Evolutionary conservation across 495 filamentous ascomycete species (phyloP).

Genomic region (Penicillium silybi): DNA sequence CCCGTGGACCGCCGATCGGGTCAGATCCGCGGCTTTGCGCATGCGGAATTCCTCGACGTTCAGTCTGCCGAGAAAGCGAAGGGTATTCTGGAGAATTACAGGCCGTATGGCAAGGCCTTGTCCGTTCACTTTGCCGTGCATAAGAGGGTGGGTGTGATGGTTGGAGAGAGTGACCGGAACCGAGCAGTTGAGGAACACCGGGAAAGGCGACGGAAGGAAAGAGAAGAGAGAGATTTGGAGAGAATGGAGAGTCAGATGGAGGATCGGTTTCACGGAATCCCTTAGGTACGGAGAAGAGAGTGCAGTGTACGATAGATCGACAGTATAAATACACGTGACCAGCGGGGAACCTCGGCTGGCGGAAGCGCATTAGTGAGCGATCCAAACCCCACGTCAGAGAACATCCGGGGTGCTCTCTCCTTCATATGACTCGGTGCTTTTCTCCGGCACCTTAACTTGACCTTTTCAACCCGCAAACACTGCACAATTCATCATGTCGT

Average conservation of each 20-base stretch:
- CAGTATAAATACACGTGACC: conserved; percentile 28
- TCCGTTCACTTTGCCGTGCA: conserved; percentile 56
- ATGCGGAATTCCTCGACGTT: conserved; percentile 76
- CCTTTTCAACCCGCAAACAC: background rate
- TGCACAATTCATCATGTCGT: conserved; percentile 63
- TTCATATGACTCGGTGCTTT: background rate
- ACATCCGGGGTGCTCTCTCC: conserved; percentile 11
- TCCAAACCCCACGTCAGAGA: conserved; percentile 34
- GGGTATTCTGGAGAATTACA: conserved; percentile 52
- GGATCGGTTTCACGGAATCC: background rate
- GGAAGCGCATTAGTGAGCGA: conserved; percentile 23
- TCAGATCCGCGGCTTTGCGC: conserved; percentile 82
- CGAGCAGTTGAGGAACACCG: conserved; percentile 1
- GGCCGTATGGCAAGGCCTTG: conserved; percentile 63
- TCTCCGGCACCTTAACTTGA: background rate
- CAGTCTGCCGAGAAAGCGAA: conserved; percentile 55
- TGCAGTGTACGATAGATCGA: background rate
- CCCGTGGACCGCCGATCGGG: conserved; percentile 87
- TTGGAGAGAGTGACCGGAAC: background rate
- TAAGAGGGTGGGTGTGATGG: conserved; percentile 9
- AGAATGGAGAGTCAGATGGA: background rate
- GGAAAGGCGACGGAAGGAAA: background rate
- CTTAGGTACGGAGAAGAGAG: background rate
- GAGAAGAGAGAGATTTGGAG: background rate
- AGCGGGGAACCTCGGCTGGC: conserved; percentile 33